Evolutionary conservation across 2,329 filamentous ascomycete species (phyloP), one percentile per base, ranked within the genome.

Genomic region (Fusarium avenaceum): DNA sequence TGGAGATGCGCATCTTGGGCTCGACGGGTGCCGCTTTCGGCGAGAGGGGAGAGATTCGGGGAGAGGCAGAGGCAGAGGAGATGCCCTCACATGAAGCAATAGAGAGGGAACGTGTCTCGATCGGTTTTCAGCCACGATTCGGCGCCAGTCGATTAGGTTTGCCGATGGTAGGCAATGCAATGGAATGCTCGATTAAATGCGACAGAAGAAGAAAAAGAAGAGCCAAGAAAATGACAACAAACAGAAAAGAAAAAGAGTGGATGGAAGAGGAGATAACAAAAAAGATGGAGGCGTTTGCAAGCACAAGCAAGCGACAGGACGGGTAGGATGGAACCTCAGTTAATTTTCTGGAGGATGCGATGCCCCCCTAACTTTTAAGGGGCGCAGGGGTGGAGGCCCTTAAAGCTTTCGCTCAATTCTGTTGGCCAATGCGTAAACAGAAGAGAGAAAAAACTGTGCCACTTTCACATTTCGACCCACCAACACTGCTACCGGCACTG

Each of bases 1-100:
- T 64, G 61, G 59, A 58, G 42, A 64, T 28, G 30, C 59, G 61
- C 61, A 64, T 64, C n/a, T 40, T 65, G 61, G 20, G 9, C 24
- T 46, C 14, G 20, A 7, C 19, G 26, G 32, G 40, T 38, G 17
- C 44, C 49, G 57, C 20, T 40, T 40, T 35, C 19, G 52, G 33
- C 59, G 46, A 33, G 30, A 33, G 30, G 33, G 10, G 14, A 38
- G 35, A 42, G 40, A 33, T 22, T 28, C 44, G 32, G 24, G n/a
- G 45, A 19, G 33, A 24, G 14, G 22, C 13, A 33, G 33, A 39
- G 22, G 17, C 17, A n/a, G 60, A 63, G 60, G 51, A 39, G 26
- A 28, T 44, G 26, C 26, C 60, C 61, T 64, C 61, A 59, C 61
- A 64, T 64, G 5, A 40, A 47, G 30, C 28, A 22, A 32, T 19